Evolutionary conservation across 2,329 filamentous ascomycete species (phyloP), one percentile per base, ranked within the genome.

Genomic region (Fusarium sp.): DNA sequence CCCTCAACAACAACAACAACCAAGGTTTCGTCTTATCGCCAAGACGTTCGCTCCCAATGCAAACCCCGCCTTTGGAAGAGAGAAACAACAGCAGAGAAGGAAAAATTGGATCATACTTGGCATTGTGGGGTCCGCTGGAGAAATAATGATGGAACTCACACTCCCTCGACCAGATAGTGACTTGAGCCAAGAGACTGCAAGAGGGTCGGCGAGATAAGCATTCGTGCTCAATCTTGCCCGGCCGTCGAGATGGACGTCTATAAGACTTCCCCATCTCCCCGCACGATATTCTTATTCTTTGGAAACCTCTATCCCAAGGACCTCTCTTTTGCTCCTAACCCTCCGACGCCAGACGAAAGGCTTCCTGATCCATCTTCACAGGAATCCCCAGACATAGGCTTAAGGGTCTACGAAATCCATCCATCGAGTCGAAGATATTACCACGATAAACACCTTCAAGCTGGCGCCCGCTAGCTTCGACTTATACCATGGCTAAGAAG

Each of bases 91-190:
- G 70, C 21, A 71, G 62, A 73, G 71, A 74, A 70, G 69, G 49
- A 71, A 74, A 74, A 67, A 57, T 36, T 74, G 71, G 70, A 57
- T 44, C 57, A 15, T 14, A 14, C 71, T 74, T 74, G 71, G 70
- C 70, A 34, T 56, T 74, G 71, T 71, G 71, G 71, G 53, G 62
- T 60, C 42, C 19, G 33, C 57, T 71, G 54, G 58, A 67, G 47
- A 53, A 69, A 28, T 2, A 43, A 62, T 50, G 24, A 62, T 66
- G 46, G 51, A 43, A 45, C 39, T 61, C 36, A 55, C 57, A 44
- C 55, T 51, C 61, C 52, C 54, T 55, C 36, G 57, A 65, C 57
- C 52, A 47, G 52, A 69, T 70, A 57, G 57, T 59, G 61, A 69
- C 60, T 61, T 57, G 60, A 65, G 55, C 54, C 43, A 60, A 64